Evolutionary conservation across 2,329 filamentous ascomycete genomes (phyloP).

Genomic region (Colletotrichum sp.): DNA sequence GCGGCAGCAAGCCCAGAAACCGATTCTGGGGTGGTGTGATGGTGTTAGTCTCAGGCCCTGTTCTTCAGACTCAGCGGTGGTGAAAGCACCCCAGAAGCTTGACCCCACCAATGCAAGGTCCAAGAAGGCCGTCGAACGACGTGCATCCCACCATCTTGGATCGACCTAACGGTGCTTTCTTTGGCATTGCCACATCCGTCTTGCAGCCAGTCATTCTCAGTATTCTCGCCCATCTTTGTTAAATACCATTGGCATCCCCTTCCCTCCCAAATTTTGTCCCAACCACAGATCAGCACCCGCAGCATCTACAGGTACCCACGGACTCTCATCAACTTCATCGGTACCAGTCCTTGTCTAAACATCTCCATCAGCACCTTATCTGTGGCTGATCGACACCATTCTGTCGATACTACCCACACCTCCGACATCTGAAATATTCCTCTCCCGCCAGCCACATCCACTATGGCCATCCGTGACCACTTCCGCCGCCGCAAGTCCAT

Average conservation of each 20-base stretch:
- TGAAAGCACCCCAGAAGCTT: background rate
- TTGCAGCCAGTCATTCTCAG: background rate
- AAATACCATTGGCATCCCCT: conserved; percentile 4
- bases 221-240: background rate
- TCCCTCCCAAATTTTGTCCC: background rate
- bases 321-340: background rate
- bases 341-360: background rate
- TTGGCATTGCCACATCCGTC: conserved; percentile 7
- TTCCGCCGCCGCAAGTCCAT: conserved; percentile 45
- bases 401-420: background rate
- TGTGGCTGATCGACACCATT: background rate
- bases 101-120: background rate
- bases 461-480: conserved; percentile 47
- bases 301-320: background rate
- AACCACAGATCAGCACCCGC: background rate
- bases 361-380: background rate
- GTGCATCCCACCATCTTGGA: conserved; percentile 1
- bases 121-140: background rate
- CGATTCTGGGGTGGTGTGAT: background rate
- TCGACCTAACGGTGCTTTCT: conserved; percentile 11
- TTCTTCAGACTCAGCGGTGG: background rate
- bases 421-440: background rate
- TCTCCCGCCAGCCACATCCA: conserved; percentile 2
- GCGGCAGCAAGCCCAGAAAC: background rate
- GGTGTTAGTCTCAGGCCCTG: background rate